Percentiles rank a stretch among this genome's conserved stretches.
Conservation (phyloP, 2,329 filamentous ascomycete genomes). For the Pseudogymnoascus pannorum region DNA sequence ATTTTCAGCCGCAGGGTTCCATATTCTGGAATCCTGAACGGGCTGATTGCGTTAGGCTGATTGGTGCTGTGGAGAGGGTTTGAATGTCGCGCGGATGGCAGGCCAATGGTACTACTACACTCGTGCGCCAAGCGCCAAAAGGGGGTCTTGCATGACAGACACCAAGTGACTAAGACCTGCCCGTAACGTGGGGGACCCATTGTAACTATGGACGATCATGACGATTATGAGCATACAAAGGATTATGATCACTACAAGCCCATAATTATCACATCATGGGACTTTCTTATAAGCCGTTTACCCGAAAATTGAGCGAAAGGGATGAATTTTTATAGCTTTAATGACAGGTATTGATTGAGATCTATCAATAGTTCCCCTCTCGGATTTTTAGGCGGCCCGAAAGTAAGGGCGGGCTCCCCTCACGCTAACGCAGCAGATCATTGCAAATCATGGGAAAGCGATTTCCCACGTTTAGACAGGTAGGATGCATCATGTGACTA, state of each 20-base stretch:
- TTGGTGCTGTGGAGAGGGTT: background rate
- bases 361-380: background rate
- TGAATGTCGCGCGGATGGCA: background rate
- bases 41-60: background rate
- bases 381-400: background rate
- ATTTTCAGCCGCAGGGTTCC: slow-evolving; percentile 2
- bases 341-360: background rate
- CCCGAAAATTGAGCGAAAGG: background rate
- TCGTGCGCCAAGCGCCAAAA: background rate
- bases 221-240: background rate
- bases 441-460: background rate
- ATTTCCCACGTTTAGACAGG: background rate
- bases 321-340: background rate
- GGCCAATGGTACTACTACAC: background rate
- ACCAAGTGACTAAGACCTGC: background rate
- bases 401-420: background rate
- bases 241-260: background rate
- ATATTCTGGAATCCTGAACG: background rate
- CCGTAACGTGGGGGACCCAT: background rate
- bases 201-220: background rate
- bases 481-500: background rate
- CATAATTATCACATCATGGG: background rate
- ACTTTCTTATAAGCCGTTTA: background rate
- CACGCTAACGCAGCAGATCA: background rate
- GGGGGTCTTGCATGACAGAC: background rate